phyloP scores from a whole-genome alignment of 495 filamentous ascomycete species.

The Xylaria palmicola region DNA sequence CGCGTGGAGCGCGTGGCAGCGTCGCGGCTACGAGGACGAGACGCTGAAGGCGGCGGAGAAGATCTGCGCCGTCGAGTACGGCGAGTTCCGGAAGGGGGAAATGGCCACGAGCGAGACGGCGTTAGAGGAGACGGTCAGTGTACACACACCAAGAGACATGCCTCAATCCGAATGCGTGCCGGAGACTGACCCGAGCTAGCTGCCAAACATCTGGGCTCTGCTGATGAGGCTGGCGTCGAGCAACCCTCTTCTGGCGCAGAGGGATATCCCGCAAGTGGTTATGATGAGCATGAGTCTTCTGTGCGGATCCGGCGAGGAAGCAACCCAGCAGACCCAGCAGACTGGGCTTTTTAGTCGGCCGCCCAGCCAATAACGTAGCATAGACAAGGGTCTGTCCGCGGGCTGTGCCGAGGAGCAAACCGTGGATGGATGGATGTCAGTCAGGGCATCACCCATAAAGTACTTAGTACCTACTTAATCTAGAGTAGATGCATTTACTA shows the following conservation, averaged over 20 bases:
- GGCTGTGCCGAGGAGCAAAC: too few species aligned
- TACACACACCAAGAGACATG: neutral
- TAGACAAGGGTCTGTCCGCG: too few species aligned
- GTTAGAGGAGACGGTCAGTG: neutral
- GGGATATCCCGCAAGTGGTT: neutral
- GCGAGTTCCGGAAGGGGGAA: neutral
- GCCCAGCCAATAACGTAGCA: too few species aligned
- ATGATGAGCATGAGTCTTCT: neutral
- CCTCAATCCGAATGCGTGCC: too few species aligned
- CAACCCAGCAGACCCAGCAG: too few species aligned
- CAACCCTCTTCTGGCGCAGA: neutral
- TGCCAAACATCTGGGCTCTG: slow-evolving; percentile 4
- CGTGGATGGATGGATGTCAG: too few species aligned
- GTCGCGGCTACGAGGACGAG: neutral
- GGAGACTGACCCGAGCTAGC: too few species aligned
- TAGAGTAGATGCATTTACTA: too few species aligned
- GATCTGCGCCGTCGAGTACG: neutral
- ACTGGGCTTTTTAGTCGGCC: too few species aligned
- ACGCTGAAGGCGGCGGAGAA: neutral
- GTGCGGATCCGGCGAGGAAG: too few species aligned
- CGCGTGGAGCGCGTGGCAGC: neutral
- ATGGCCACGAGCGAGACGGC: neutral
- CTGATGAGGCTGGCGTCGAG: neutral
- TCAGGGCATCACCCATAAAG: too few species aligned
- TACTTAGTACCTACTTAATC: too few species aligned